These are phyloP conservation scores for Tricharina praecox DNA, from an alignment of 495 filamentous ascomycete genomes.

Conservation along the genomic window DNA sequence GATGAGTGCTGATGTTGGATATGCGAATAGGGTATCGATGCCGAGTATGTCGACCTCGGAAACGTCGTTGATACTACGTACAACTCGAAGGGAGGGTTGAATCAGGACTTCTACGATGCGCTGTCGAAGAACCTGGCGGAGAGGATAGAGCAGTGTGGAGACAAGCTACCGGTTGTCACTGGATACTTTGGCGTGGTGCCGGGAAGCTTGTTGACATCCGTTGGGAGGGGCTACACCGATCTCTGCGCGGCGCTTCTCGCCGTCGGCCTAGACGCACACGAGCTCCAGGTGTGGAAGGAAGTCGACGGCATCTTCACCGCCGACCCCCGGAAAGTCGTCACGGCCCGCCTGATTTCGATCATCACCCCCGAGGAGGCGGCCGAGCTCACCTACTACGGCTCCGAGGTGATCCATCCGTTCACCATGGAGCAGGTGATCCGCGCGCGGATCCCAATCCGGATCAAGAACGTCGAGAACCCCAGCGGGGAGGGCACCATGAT, in stretches of 20 bases:
- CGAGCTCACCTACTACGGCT: conserved; percentile 75
- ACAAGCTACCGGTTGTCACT: conserved; percentile 58
- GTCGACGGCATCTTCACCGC: conserved; percentile 81
- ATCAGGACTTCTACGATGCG: conserved; percentile 57
- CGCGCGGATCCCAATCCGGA: conserved; percentile 67
- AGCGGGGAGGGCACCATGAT: conserved; percentile 75
- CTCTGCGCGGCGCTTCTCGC: conserved; percentile 68
- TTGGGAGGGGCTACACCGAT: conserved; percentile 82
- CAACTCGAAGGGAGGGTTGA: conserved; percentile 47
- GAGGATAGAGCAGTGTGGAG: conserved; percentile 50
- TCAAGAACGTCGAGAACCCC: conserved; percentile 97
- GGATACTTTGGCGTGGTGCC: conserved; percentile 76
- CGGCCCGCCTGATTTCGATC: conserved; percentile 51
- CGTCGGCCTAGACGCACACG: conserved; percentile 55
- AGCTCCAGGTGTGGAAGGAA: conserved; percentile 86
- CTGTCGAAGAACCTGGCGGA: conserved; percentile 46
- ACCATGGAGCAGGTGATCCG: conserved; percentile 98
- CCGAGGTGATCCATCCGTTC: conserved; percentile 78
- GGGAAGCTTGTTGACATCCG: conserved; percentile 38
- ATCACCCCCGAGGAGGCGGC: conserved; percentile 77
- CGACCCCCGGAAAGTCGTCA: conserved; percentile 72
- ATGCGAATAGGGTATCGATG: conserved; percentile 45
- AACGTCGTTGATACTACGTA: conserved; percentile 38
- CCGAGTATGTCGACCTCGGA: conserved; percentile 66
- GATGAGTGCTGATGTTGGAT: not conserved